phyloP scores from a whole-genome alignment of 139 green algal genomes.

The Chlorella vulgaris region DNA sequence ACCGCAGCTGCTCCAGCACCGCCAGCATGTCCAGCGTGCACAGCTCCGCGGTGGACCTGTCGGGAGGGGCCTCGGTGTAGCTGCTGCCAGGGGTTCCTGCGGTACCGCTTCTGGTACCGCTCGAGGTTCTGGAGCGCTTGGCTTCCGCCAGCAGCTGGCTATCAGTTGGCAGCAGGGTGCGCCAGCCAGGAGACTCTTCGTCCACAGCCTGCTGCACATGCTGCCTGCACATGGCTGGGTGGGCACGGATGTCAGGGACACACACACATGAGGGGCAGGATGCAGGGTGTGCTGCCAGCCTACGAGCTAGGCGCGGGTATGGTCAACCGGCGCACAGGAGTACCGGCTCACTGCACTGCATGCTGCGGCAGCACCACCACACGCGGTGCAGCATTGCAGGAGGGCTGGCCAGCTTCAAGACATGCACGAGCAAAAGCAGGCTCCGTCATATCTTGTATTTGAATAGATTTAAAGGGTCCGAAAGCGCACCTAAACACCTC shows the following conservation, averaged over 20 bases:
- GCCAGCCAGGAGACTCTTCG: conserved; percentile 20
- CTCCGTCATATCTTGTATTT: background rate
- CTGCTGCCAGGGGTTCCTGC: background rate
- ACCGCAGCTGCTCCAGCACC: conserved; percentile 28
- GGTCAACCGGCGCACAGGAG: too few species aligned
- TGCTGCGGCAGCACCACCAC: too few species aligned
- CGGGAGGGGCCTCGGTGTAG: background rate
- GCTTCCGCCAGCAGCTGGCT: conserved; percentile 7
- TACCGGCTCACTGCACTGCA: too few species aligned
- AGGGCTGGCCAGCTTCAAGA: background rate
- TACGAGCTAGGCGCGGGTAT: too few species aligned
- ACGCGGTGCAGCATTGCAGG: too few species aligned
- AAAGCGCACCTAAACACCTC: conserved; percentile 24
- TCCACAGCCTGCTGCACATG: background rate
- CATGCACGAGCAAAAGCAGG: background rate
- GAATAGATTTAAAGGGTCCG: background rate
- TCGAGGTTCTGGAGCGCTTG: background rate
- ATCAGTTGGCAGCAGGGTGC: conserved; percentile 1
- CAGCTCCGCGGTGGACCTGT: background rate
- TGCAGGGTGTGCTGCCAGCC: background rate
- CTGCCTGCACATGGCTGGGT: background rate
- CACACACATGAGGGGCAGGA: background rate
- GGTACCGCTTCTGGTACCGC: background rate
- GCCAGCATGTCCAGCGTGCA: conserved; percentile 19
- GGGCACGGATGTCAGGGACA: background rate